Evolutionary conservation across 1,284 basidiomycete species (phyloP), one percentile per base, ranked within the genome.

Genomic region (Ceratobasidium sp.): DNA sequence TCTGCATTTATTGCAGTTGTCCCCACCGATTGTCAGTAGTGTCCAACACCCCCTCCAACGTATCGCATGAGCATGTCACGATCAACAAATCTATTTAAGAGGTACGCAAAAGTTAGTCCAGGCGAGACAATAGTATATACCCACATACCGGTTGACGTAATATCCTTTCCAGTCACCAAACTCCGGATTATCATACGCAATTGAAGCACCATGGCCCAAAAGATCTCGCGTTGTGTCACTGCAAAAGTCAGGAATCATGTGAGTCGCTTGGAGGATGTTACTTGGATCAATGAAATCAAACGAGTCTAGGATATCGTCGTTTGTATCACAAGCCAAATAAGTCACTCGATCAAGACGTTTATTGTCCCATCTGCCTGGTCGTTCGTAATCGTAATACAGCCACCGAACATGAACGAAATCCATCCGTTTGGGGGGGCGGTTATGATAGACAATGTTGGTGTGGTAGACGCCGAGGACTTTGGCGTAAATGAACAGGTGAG

Each of bases 401-500:
- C 79, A 80, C 3, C 77, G 75, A 0, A 80, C 75, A 76, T 76
- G 78, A 0, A 80, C 60, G 46, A 81, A 76, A 1, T 79, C 76
- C 44, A 79, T 48, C 0, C 73, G 54, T 16, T 66, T 5, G 4
- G 63, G 63, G 14, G 21, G 21, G 9, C 33, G 16, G 18, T 33
- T 21, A 7, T 2, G 1, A 40, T 62, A 33, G 16, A 6, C 2
- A 23, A 72, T 21, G 1, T 51, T 40, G 14, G 60, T 76, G 63
- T 83, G 81, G 61, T 79, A 82, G 1, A 83, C 77, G 0, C 79
- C 77, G n/a, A 83, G 59, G 0, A 84, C 76, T 0, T 74, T 72
- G 0, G 79, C 80, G 75, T 83, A 84, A 78, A 78, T 79, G 70
- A 79, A 83, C 0, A 77, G 78, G 58, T 80, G 76, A 1, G 30